These are phyloP conservation scores for Rhytidhysteron rufulum DNA, from an alignment of 2,329 filamentous ascomycete species.

Conservation along the genomic window DNA sequence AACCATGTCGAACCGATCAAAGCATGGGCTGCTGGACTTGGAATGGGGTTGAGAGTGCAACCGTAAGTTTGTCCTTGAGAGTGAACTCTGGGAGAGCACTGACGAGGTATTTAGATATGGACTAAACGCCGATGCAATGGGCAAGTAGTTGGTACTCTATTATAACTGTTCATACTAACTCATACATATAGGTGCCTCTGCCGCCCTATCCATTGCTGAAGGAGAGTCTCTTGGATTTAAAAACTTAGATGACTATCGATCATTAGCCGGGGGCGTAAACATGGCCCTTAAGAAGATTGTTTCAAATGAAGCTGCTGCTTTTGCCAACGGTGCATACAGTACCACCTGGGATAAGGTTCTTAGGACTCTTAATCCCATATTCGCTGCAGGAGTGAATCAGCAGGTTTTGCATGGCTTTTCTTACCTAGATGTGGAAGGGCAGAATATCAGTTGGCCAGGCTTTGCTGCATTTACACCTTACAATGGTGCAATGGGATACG, in stretches of 20 bases:
- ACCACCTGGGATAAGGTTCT: not conserved
- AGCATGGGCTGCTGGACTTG: not conserved
- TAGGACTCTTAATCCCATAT: not conserved
- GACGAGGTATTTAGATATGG: no score
- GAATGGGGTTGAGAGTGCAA: not conserved
- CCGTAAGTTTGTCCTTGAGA: not conserved
- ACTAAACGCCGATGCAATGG: not conserved
- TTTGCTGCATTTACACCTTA: constrained; percentile 1
- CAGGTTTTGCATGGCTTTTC: not conserved
- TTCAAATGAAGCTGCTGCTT: not conserved
- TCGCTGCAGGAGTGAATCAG: not conserved
- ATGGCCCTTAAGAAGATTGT: not conserved
- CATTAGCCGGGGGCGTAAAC: not conserved
- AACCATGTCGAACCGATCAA: not conserved
- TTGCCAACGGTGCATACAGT: not conserved
- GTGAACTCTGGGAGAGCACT: no score
- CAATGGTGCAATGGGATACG: not conserved
- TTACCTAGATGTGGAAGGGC: not conserved
- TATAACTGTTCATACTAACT: not conserved
- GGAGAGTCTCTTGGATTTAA: not conserved
- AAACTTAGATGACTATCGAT: not conserved
- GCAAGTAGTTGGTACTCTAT: not conserved
- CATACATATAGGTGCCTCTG: not conserved
- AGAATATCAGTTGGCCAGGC: not conserved
- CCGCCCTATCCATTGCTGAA: not conserved